Base-by-base conservation (phyloP, 1,284 basidiomycete species). In the Sporisorium graminicola region DNA sequence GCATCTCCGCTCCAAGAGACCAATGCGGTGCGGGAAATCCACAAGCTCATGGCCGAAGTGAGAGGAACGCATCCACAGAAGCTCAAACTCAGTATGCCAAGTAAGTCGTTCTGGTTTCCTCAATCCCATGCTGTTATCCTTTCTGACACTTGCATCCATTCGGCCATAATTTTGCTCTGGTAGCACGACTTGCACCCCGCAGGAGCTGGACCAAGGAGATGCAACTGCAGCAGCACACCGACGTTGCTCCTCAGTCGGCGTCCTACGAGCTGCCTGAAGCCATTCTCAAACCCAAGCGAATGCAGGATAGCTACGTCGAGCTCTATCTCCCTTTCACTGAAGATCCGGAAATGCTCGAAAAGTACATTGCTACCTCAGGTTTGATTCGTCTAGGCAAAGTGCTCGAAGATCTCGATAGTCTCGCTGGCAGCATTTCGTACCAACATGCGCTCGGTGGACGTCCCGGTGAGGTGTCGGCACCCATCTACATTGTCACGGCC, bases 401-500 rank as follows among this genome's bases (percentile, higher is more conserved):
- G n/a, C 85, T 86, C 65, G 85, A 86, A 54, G 85, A 85, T 64
- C 79, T 87, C n/a, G 86, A 86, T 62, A 79, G 66, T 42, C 65
- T 86, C 4, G 84, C 86, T 1, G 86, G 85, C 9, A 55, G 62
- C 42, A 80, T 85, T 4, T 82, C 85, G 10, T 87, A 86, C 61
- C 73, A 77, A 20, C 81, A 86, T 53, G 86, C 86, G 6, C 75
- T 86, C 6, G 85, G 85, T 10, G 78, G 81, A n/a, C 77, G 65
- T 12, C 77, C 81, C 10, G 80, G 79, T 10, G 74, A 77, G 9
- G 65, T 47, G 14, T 75, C 78, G 24, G 81, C 81, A 1, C 78
- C 79, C 16, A 72, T 87, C 55, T 86, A 86, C 77, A 81, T 87
- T 46, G 86, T 87, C 37, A 87, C 86, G 1, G 86, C 86, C 24